Conservation (phyloP, 148 eudicot species). For the Linanthus parryae region DNA sequence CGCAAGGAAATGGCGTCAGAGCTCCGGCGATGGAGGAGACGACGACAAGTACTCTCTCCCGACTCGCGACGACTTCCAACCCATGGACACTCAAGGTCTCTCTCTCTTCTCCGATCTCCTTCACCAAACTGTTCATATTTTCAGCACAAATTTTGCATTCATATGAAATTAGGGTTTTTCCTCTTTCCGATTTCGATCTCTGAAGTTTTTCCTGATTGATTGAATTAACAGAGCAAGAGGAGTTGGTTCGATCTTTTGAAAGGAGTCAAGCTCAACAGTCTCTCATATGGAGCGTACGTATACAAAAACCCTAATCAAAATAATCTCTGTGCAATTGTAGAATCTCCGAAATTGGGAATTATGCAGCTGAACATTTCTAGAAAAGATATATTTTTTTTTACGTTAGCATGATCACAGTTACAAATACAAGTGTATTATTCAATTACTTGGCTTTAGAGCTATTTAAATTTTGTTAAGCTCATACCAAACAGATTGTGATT, state of each 20-base stretch:
- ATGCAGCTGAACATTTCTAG: too few relatives aligned
- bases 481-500: too few relatives aligned
- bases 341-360: too few relatives aligned
- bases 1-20: conserved; percentile 40
- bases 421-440: too few relatives aligned
- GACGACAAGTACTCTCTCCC: conserved; percentile 56
- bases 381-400: too few relatives aligned
- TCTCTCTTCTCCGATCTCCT: conserved; percentile 3
- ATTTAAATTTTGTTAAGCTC: too few relatives aligned
- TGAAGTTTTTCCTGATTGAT: not conserved
- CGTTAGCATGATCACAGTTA: too few relatives aligned
- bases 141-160: too few relatives aligned
- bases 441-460: too few relatives aligned
- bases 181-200: not conserved
- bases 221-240: conserved; percentile 69
- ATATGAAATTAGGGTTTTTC: not conserved
- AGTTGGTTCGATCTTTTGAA: conserved; percentile 76
- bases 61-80: conserved; percentile 62
- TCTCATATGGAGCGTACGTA: conserved; percentile 68
- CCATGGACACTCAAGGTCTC: conserved; percentile 73
- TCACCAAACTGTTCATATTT: too few relatives aligned
- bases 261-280: conserved; percentile 53
- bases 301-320: not conserved
- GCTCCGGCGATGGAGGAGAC: conserved; percentile 10
- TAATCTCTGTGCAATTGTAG: too few relatives aligned